Percentiles rank a stretch among this genome's conserved stretches.
Evolutionary conservation across 2,329 filamentous ascomycete species (phyloP).

Genomic region (Scopulariopsis brevicaulis): DNA sequence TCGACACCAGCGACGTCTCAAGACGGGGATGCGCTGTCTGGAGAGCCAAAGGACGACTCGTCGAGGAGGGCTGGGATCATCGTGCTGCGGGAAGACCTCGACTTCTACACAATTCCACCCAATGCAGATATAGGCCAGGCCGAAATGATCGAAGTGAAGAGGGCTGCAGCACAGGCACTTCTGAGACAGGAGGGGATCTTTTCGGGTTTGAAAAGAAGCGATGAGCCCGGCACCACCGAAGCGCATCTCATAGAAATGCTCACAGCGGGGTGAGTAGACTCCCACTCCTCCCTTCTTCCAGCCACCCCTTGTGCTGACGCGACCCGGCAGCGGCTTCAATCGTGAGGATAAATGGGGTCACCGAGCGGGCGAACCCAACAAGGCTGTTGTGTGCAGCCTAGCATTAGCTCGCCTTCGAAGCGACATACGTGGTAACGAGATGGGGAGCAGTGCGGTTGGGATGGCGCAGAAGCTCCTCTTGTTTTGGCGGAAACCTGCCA

Average conservation of each 20-base stretch:
- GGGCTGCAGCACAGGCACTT: conserved; percentile 77
- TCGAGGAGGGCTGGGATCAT: conserved; percentile 94
- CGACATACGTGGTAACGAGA: conserved; percentile 73
- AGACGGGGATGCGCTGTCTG: conserved; percentile 47
- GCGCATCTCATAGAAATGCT: conserved; percentile 99
- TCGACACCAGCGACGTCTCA: conserved; percentile 54
- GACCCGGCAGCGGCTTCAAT: conserved; percentile 68
- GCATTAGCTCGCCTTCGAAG: conserved; percentile 86
- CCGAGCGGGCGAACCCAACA: conserved; percentile 93
- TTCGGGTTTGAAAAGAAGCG: conserved; percentile 85
- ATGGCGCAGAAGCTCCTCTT: conserved; percentile 98
- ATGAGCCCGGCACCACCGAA: conserved; percentile 92
- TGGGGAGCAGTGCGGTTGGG: conserved; percentile 70
- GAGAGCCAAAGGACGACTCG: conserved; percentile 51
- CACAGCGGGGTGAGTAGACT: conserved; percentile 70
- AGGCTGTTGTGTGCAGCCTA: conserved; percentile 95
- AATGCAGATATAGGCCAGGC: conserved; percentile 68
- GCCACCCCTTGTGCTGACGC: conserved; percentile 2
- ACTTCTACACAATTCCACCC: conserved; percentile 95
- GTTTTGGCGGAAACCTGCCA: conserved; percentile 95
- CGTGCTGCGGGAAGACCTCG: conserved; percentile 86
- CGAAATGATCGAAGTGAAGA: conserved; percentile 95
- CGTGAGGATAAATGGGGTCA: conserved; percentile 94
- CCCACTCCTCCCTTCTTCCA: background rate
- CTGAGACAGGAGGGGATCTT: conserved; percentile 91